These are phyloP conservation scores for Scalesia atractyloides DNA, from an alignment of 129 eudicot species.

Conservation along the genomic window DNA sequence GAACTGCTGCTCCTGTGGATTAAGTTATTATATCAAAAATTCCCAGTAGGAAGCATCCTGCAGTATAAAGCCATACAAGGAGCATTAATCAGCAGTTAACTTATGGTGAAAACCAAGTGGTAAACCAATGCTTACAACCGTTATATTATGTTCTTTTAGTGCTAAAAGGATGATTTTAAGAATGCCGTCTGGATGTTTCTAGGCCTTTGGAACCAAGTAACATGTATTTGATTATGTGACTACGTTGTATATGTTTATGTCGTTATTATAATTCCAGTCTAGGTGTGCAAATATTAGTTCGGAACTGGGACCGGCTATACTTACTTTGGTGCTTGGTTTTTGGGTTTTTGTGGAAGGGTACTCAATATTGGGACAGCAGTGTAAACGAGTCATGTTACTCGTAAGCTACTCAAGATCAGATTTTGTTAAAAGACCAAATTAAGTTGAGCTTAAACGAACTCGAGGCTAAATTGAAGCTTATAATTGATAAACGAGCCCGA, in stretches of 20 bases:
- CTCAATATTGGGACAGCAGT: no score
- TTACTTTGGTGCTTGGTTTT: background rate
- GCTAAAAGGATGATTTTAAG: background rate
- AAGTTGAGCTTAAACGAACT: no score
- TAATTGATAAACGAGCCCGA: no score
- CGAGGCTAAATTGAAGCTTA: no score
- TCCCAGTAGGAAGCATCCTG: conserved; percentile 1
- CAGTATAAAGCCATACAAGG: conserved; percentile 9
- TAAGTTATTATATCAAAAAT: conserved; percentile 21
- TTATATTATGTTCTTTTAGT: conserved; percentile 19
- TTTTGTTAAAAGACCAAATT: no score
- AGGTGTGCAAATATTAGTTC: no score
- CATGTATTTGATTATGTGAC: conserved; percentile 8
- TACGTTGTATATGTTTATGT: background rate
- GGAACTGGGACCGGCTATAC: background rate
- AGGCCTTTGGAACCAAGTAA: conserved; percentile 14
- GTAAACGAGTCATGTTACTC: no score
- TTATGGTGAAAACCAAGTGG: conserved; percentile 11
- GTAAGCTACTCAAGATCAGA: no score
- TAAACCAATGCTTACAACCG: background rate
- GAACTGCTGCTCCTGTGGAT: conserved; percentile 25
- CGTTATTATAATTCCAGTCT: background rate
- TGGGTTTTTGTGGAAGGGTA: no score
- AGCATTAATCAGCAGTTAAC: conserved; percentile 33
- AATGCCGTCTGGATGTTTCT: conserved; percentile 20